Percentiles rank a stretch among this genome's conserved stretches.
Conservation (phyloP, 495 filamentous ascomycete species). For the Annulohypoxylon nitens region DNA sequence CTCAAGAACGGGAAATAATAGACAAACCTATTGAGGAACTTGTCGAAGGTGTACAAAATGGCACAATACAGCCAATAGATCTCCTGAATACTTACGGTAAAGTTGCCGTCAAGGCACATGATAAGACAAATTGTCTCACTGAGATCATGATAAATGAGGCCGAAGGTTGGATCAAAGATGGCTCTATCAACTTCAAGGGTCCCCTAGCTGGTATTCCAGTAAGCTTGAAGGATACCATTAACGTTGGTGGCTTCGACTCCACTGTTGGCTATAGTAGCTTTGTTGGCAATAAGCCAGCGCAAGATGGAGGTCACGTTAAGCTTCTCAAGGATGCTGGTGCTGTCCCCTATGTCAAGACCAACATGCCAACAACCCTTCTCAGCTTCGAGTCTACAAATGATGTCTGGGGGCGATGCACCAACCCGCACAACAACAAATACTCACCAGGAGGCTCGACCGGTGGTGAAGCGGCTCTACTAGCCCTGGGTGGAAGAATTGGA, state of each 20-base stretch:
- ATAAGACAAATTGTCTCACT: conserved; percentile 90
- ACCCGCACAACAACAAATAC: conserved; percentile 86
- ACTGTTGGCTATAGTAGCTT: conserved; percentile 85
- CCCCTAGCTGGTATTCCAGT: conserved; percentile 92
- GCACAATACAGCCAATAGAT: conserved; percentile 73
- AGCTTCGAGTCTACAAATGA: conserved; percentile 94
- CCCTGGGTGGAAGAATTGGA: conserved; percentile 90
- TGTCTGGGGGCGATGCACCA: conserved; percentile 84
- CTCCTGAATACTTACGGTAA: conserved; percentile 93
- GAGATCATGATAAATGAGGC: conserved; percentile 87
- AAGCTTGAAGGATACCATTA: conserved; percentile 88
- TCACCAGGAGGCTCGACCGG: conserved; percentile 94
- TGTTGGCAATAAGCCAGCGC: conserved; percentile 70
- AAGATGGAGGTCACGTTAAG: conserved; percentile 81
- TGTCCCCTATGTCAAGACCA: conserved; percentile 95
- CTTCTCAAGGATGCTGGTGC: conserved; percentile 95
- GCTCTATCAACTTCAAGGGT: conserved; percentile 77
- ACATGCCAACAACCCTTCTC: conserved; percentile 89
- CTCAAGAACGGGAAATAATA: conserved; percentile 73
- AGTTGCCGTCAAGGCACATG: conserved; percentile 84
- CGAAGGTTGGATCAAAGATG: conserved; percentile 76
- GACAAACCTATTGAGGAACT: conserved; percentile 81
- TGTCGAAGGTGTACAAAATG: conserved; percentile 80
- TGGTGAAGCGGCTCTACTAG: conserved; percentile 87
- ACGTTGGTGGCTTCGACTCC: conserved; percentile 87